phyloP scores from a whole-genome alignment of 495 filamentous ascomycete species.

The Melanomma pulvis-pyrius region DNA sequence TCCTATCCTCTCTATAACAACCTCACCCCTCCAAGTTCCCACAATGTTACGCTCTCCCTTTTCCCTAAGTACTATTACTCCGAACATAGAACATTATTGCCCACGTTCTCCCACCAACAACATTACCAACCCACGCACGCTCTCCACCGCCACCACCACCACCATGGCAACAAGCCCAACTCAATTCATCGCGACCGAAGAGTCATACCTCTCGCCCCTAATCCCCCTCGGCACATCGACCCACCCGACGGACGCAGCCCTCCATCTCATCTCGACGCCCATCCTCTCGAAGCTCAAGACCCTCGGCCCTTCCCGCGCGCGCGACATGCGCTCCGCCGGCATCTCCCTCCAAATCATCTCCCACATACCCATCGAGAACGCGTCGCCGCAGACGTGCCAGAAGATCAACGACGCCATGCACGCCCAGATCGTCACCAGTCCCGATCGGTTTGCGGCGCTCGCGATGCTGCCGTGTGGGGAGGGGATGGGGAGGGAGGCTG shows the following conservation, averaged over 20 bases:
- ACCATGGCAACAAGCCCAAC: slow-evolving; percentile 31
- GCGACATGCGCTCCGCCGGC: slow-evolving; percentile 55
- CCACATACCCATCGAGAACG: slow-evolving; percentile 49
- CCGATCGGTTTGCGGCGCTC: slow-evolving; percentile 57
- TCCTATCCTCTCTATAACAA: no score
- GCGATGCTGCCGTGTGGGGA: slow-evolving; percentile 56
- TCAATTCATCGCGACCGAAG: slow-evolving; percentile 65
- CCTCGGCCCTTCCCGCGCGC: slow-evolving; percentile 50
- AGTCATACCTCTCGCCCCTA: slow-evolving; percentile 57
- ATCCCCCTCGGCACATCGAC: slow-evolving; percentile 29
- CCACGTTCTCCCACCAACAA: not conserved
- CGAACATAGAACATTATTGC: not conserved
- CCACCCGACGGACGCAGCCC: slow-evolving; percentile 29
- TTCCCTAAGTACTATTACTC: not conserved
- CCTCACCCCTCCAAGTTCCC: no score
- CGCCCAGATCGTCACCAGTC: slow-evolving; percentile 49
- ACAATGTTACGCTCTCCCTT: not conserved
- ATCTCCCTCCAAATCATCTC: slow-evolving; percentile 62
- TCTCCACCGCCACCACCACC: not conserved
- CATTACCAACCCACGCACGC: no score
- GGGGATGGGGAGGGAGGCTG: slow-evolving; percentile 50
- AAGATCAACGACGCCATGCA: slow-evolving; percentile 59
- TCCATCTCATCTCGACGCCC: slow-evolving; percentile 45
- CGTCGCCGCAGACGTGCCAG: slow-evolving; percentile 39
- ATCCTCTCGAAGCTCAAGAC: slow-evolving; percentile 46